phyloP scores from a whole-genome alignment of 1,284 basidiomycete species.

The Moniliophthora roreri region DNA sequence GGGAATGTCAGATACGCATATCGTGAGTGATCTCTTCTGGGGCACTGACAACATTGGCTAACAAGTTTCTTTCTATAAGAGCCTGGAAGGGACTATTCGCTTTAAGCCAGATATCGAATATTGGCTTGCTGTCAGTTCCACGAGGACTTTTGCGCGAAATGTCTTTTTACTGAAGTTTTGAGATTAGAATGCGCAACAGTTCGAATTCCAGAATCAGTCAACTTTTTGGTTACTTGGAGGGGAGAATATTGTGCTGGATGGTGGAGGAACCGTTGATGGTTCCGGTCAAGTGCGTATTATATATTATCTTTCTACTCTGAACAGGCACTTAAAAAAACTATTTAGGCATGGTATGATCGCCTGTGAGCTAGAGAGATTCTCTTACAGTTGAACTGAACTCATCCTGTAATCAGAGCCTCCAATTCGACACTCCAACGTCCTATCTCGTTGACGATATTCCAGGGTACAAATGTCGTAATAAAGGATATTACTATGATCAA shows the following conservation, averaged over 20 bases:
- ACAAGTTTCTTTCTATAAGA: conserved; percentile 27
- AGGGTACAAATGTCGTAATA: conserved; percentile 55
- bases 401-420: conserved; percentile 27
- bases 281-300: conserved; percentile 49
- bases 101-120: conserved; percentile 53
- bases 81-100: conserved; percentile 48
- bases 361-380: conserved; percentile 37
- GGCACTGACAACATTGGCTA: neutral
- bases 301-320: conserved; percentile 21
- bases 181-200: conserved; percentile 54
- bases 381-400: neutral
- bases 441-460: conserved; percentile 58
- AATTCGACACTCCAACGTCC: conserved; percentile 57
- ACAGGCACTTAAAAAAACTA: neutral
- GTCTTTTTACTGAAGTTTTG: neutral
- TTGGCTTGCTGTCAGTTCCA: conserved; percentile 47
- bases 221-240: conserved; percentile 68
- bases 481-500: conserved; percentile 51
- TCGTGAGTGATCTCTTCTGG: conserved; percentile 34
- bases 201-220: conserved; percentile 56
- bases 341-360: conserved; percentile 53
- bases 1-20: conserved; percentile 45
- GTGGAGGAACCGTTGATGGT: conserved; percentile 62
- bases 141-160: neutral
- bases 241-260: conserved; percentile 52